Evolutionary conservation across 164 flowering plant species (phyloP).

Genomic region (Hamamelis virginiana): DNA sequence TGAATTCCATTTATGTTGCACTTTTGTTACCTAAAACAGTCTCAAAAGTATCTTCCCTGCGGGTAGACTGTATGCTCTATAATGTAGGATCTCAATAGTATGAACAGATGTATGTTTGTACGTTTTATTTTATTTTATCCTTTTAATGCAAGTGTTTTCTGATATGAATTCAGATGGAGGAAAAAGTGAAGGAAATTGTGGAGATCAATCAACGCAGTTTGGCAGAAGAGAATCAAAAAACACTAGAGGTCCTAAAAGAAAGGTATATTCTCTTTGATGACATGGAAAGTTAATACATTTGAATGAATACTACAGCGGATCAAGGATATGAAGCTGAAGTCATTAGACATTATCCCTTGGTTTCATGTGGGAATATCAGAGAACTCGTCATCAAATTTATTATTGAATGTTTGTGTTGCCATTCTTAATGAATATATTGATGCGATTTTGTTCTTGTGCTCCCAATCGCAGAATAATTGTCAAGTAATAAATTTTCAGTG

Average conservation of each 20-base stretch:
- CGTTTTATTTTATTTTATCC: neutral
- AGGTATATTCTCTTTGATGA: slow-evolving; percentile 43
- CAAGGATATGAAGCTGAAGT: too few species aligned
- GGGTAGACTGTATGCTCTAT: neutral
- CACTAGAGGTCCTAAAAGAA: slow-evolving; percentile 85
- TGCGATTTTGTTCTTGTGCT: too few species aligned
- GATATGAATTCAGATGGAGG: slow-evolving; percentile 73
- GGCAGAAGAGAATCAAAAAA: slow-evolving; percentile 98
- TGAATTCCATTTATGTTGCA: neutral
- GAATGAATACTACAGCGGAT: too few species aligned
- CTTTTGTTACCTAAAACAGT: neutral
- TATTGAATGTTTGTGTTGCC: too few species aligned
- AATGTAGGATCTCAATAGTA: neutral
- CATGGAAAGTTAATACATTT: slow-evolving; percentile 1
- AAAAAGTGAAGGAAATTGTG: slow-evolving; percentile 95
- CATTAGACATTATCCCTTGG: too few species aligned
- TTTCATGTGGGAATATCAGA: too few species aligned
- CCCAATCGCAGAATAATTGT: too few species aligned
- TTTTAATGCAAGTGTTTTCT: slow-evolving; percentile 10
- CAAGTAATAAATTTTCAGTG: too few species aligned
- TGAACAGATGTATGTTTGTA: neutral
- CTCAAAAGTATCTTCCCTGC: neutral
- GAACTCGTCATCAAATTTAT: too few species aligned
- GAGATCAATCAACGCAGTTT: slow-evolving; percentile 95
- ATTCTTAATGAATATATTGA: too few species aligned